Conservation (phyloP, 495 filamentous ascomycete genomes). For the Penicillium dipodomyicola region DNA sequence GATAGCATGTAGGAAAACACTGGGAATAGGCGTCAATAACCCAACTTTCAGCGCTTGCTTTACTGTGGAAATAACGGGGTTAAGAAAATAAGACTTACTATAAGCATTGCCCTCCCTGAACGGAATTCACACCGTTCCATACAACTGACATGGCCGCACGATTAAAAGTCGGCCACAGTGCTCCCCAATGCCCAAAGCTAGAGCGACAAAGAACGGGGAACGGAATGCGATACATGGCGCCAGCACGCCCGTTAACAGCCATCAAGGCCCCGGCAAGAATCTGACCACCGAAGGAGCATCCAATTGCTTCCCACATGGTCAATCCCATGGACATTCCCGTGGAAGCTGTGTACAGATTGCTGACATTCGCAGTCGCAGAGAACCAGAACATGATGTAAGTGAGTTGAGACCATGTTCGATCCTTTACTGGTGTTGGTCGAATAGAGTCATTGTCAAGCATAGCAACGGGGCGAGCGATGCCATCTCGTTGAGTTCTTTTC, state of each 20-base stretch:
- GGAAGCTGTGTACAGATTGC: slow-evolving; percentile 37
- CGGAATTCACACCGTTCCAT: slow-evolving; percentile 39
- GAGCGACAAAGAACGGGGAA: slow-evolving; percentile 38
- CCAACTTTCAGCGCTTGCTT: not conserved
- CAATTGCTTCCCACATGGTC: slow-evolving; percentile 40
- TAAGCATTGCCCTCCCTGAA: slow-evolving; percentile 40
- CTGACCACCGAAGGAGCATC: slow-evolving; percentile 34
- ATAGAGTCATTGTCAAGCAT: slow-evolving; percentile 40
- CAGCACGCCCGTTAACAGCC: slow-evolving; percentile 38
- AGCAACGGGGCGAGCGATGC: slow-evolving; percentile 17
- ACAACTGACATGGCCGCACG: slow-evolving; percentile 40
- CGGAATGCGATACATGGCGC: slow-evolving; percentile 39
- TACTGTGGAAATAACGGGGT: not conserved
- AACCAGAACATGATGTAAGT: slow-evolving; percentile 43
- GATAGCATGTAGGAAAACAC: slow-evolving; percentile 38
- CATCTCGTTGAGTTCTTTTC: slow-evolving; percentile 25
- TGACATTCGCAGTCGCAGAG: slow-evolving; percentile 40
- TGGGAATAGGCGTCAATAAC: slow-evolving; percentile 4
- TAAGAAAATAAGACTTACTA: slow-evolving; percentile 21
- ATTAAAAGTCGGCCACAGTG: slow-evolving; percentile 41
- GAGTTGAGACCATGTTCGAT: slow-evolving; percentile 38
- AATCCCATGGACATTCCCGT: slow-evolving; percentile 36
- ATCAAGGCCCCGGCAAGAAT: slow-evolving; percentile 32
- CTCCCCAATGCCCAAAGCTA: slow-evolving; percentile 36
- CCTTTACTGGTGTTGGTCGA: slow-evolving; percentile 31